Evolutionary conservation across 495 filamentous ascomycete species (phyloP).

Genomic region (Thermochaetoides thermophila): DNA sequence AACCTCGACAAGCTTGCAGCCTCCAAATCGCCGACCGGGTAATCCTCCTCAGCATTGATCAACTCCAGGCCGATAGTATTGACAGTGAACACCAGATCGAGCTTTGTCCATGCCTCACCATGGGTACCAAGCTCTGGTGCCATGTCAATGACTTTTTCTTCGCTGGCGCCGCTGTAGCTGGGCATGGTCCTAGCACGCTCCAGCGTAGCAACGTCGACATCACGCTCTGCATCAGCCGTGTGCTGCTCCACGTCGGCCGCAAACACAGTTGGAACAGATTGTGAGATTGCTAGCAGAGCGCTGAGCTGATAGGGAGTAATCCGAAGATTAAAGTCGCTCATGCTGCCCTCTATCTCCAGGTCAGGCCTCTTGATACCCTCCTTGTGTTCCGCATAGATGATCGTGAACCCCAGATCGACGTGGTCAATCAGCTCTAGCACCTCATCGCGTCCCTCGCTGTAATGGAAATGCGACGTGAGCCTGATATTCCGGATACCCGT

Average conservation of each 20-base stretch:
- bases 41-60: slow-evolving; percentile 56
- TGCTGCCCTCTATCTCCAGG: slow-evolving; percentile 73
- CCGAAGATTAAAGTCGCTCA: slow-evolving; percentile 82
- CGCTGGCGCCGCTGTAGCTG: slow-evolving; percentile 23
- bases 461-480: slow-evolving; percentile 81
- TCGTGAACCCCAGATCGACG: slow-evolving; percentile 80
- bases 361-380: slow-evolving; percentile 67
- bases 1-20: slow-evolving; percentile 81
- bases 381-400: slow-evolving; percentile 80
- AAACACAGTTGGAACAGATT: slow-evolving; percentile 77
- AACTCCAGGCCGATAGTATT: slow-evolving; percentile 78
- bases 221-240: slow-evolving; percentile 38
- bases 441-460: slow-evolving; percentile 52
- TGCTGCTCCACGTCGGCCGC: slow-evolving; percentile 57
- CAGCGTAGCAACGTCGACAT: slow-evolving; percentile 31
- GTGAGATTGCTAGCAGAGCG: slow-evolving; percentile 70
- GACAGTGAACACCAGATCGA: slow-evolving; percentile 86
- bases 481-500: slow-evolving; percentile 86
- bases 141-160: slow-evolving; percentile 38
- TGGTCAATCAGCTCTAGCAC: slow-evolving; percentile 94
- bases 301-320: slow-evolving; percentile 84
- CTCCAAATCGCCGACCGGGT: slow-evolving; percentile 63
- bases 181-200: slow-evolving; percentile 33
- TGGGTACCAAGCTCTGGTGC: slow-evolving; percentile 48
- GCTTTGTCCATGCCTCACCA: slow-evolving; percentile 71